These are phyloP conservation scores for Exserohilum rostratum DNA, from an alignment of 2,329 filamentous ascomycete genomes.

Conservation along the genomic window DNA sequence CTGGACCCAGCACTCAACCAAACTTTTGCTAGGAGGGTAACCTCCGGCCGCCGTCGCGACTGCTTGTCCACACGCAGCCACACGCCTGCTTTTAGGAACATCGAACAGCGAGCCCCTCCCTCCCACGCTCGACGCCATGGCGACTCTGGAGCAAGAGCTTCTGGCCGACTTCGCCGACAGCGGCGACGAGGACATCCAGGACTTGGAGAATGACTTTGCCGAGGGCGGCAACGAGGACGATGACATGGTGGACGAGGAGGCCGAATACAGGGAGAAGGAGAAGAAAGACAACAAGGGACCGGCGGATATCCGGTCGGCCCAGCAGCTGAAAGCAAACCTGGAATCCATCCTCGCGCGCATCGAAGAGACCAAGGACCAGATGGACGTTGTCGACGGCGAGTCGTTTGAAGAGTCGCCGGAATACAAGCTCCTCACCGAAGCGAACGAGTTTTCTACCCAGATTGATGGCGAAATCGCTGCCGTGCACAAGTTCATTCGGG, in stretches of 20 bases:
- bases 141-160: conserved; percentile 89
- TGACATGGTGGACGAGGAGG: conserved; percentile 66
- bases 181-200: conserved; percentile 61
- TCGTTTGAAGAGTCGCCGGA: conserved; percentile 92
- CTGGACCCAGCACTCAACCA: conserved; percentile 27
- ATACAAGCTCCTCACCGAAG: conserved; percentile 85
- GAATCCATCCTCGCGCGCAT: conserved; percentile 76
- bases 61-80: background rate
- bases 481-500: conserved; percentile 94
- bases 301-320: conserved; percentile 76
- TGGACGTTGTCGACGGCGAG: conserved; percentile 73
- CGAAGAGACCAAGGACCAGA: conserved; percentile 60
- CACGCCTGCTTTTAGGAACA: background rate
- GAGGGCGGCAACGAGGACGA: conserved; percentile 60
- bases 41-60: conserved; percentile 30
- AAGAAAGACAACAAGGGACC: conserved; percentile 72
- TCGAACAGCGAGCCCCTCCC: background rate
- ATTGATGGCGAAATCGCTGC: conserved; percentile 92
- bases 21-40: conserved; percentile 26
- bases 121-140: conserved; percentile 59
- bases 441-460: conserved; percentile 86
- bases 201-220: conserved; percentile 46
- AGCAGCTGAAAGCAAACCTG: conserved; percentile 79
- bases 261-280: conserved; percentile 57
- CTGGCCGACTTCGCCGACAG: conserved; percentile 90